Evolutionary conservation across 2,329 filamentous ascomycete species (phyloP), one percentile per base, ranked within the genome.

Genomic region (Metarhizium rileyi): DNA sequence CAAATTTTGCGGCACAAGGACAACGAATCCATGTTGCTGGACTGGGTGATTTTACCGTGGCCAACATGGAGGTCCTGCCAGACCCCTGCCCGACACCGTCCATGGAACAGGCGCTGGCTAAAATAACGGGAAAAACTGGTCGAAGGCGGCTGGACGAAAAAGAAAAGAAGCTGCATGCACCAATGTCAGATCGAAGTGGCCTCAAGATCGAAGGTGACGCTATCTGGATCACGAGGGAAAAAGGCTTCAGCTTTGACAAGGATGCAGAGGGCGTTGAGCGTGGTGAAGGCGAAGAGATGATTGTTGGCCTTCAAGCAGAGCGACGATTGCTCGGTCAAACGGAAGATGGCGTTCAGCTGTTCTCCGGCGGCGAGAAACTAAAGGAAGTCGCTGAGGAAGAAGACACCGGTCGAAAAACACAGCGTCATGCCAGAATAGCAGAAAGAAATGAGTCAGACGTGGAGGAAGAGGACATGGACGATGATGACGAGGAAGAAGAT

Each of bases 151-250:
- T 98, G 14, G 93, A 94, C 28, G 93, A 98, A 63, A 98, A 97
- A 69, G 91, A 98, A 63, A 96, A 96, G 70, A 81, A 94, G 59
- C 72, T 98, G 5, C 94, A 96, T 67, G 94, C 93, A 3, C 94
- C 93, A 30, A 97, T 98, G 91, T 95, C 90, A 25, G 93, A 98
- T 68, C 90, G 95, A 30, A 94, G 90, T 56, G 93, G 93, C 60
- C 80, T 98, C 12, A 83, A 97, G 63, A 91, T 98, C 47, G 93
- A 98, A 57, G 95, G 95, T 53, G 93, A 98, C 68, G 90, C 91
- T 7, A 90, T 98, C 35, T 98, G 95, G 71, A 96, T 84, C 52
- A 84, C 81, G 9, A 71, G 78, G 50, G 80, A 84, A 47, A 84
- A 83, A 58, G 81, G 81, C 0, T 85, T 85, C 58, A 94, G 80